Evolutionary conservation across 352 stramenopile genomes (phyloP).

Genomic region (Elongisporangium prolatum): DNA sequence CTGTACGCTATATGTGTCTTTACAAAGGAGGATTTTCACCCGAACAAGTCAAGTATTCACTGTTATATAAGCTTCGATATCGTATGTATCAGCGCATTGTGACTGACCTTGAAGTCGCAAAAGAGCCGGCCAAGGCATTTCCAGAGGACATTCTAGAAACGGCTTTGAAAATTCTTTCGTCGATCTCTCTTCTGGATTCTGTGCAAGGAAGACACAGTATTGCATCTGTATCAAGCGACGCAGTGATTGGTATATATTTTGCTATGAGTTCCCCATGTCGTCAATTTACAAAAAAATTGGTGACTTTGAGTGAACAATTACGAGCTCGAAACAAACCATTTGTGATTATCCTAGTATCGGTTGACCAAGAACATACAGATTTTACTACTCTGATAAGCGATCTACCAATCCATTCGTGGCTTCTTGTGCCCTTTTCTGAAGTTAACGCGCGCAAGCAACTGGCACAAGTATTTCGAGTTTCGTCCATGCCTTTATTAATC

Average conservation of each 20-base stretch:
- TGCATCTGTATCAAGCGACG: slow-evolving; percentile 34
- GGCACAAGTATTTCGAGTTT: slow-evolving; percentile 57
- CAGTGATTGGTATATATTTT: slow-evolving; percentile 80
- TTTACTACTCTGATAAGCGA: slow-evolving; percentile 46
- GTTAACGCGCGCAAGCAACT: slow-evolving; percentile 66
- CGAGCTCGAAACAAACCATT: slow-evolving; percentile 42
- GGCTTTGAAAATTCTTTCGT: slow-evolving; percentile 51
- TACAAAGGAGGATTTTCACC: slow-evolving; percentile 48
- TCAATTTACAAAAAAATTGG: slow-evolving; percentile 49
- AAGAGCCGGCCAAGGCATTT: slow-evolving; percentile 50
- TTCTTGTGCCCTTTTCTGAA: slow-evolving; percentile 73
- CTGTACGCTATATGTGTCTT: slow-evolving; percentile 64
- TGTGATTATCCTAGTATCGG: slow-evolving; percentile 68
- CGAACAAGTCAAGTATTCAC: slow-evolving; percentile 57
- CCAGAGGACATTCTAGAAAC: slow-evolving; percentile 40
- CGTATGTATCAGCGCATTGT: slow-evolving; percentile 58
- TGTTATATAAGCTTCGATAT: slow-evolving; percentile 71
- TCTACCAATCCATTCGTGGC: slow-evolving; percentile 55
- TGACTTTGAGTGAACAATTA: slow-evolving; percentile 39
- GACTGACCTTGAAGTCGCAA: slow-evolving; percentile 41
- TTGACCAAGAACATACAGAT: slow-evolving; percentile 60
- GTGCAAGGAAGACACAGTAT: slow-evolving; percentile 67
- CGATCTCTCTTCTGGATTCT: slow-evolving; percentile 66
- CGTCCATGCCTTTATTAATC: slow-evolving; percentile 54
- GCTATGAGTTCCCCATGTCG: slow-evolving; percentile 41